A percentile compares a stretch with the other conserved stretches of the same genome.
These are phyloP conservation scores for Osmozyma mogii DNA, from an alignment of 805 yeast genomes.

Conservation along the genomic window DNA sequence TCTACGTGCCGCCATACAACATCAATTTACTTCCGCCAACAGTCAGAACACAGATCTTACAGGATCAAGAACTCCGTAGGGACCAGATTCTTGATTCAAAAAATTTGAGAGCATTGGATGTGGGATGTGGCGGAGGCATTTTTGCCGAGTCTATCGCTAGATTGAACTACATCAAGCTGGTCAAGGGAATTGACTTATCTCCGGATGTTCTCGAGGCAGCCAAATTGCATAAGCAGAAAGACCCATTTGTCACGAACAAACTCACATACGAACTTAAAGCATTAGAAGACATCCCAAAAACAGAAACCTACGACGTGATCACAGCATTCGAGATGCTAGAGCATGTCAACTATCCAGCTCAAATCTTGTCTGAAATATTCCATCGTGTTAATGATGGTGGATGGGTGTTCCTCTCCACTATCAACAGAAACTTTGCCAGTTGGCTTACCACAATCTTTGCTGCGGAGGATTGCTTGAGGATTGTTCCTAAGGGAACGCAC, in stretches of 20 bases:
- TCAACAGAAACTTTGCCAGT: conserved; percentile 77
- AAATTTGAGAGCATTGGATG: conserved; percentile 58
- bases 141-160: conserved; percentile 83
- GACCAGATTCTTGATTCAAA: conserved; percentile 26
- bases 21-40: conserved; percentile 55
- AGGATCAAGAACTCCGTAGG: conserved; percentile 43
- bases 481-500: conserved; percentile 94
- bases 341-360: conserved; percentile 82
- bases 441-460: conserved; percentile 90
- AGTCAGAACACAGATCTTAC: conserved; percentile 38
- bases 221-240: conserved; percentile 51
- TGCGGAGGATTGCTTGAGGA: conserved; percentile 71
- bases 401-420: conserved; percentile 79
- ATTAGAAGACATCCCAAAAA: conserved; percentile 46
- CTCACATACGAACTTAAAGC: conserved; percentile 54
- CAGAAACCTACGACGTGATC: conserved; percentile 59
- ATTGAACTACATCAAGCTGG: conserved; percentile 50
- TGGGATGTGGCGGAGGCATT: conserved; percentile 97
- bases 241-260: conserved; percentile 52
- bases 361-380: conserved; percentile 63
- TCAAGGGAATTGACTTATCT: conserved; percentile 81
- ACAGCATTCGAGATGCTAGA: conserved; percentile 94
- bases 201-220: conserved; percentile 80
- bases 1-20: conserved; percentile 75
- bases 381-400: conserved; percentile 72